Percentiles rank a stretch among this genome's conserved stretches.
Evolutionary conservation across 2,329 filamentous ascomycete species (phyloP).

Genomic region (Ophiostoma populinum): DNA sequence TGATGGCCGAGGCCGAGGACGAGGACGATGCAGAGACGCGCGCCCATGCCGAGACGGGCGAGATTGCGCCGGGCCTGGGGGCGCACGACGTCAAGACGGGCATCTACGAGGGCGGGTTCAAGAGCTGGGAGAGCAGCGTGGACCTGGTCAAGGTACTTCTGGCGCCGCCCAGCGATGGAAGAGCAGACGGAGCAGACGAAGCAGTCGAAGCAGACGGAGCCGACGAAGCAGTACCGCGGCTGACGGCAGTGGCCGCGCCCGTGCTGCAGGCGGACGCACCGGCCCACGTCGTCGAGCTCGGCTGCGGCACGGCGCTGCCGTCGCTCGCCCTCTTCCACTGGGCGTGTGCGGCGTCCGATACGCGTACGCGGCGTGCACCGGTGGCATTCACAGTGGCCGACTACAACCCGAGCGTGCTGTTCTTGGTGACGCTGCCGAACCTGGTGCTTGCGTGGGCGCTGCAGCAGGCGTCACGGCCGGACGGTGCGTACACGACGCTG

Average conservation of each 20-base stretch:
- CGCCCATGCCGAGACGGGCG: conserved; percentile 17
- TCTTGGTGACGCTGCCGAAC: conserved; percentile 66
- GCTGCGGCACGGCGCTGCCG: conserved; percentile 63
- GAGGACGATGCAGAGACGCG: conserved; percentile 32
- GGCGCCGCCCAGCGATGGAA: too few species aligned
- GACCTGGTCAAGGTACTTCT: conserved; percentile 58
- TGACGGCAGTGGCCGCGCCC: conserved; percentile 4
- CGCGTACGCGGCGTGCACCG: conserved; percentile 11
- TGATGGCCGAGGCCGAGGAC: conserved; percentile 55
- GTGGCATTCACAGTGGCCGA: conserved; percentile 54
- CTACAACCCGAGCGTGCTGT: conserved; percentile 63
- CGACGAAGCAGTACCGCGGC: conserved; percentile 1
- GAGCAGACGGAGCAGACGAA: conserved; percentile 15
- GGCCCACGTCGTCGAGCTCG: conserved; percentile 43
- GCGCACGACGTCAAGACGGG: conserved; percentile 63
- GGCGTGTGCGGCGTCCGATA: conserved; percentile 16
- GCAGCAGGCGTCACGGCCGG: too few species aligned
- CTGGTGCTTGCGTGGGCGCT: conserved; percentile 53
- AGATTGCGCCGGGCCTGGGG: conserved; percentile 35
- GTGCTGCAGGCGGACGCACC: conserved; percentile 17
- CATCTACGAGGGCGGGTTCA: conserved; percentile 75
- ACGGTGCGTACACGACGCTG: conserved; percentile 20
- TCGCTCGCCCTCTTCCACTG: conserved; percentile 54
- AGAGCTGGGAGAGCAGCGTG: conserved; percentile 76
- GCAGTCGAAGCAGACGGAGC: conserved; percentile 15